These are phyloP conservation scores for Arthrobotrys iridis DNA, from an alignment of 2,329 filamentous ascomycete species.

Conservation along the genomic window DNA sequence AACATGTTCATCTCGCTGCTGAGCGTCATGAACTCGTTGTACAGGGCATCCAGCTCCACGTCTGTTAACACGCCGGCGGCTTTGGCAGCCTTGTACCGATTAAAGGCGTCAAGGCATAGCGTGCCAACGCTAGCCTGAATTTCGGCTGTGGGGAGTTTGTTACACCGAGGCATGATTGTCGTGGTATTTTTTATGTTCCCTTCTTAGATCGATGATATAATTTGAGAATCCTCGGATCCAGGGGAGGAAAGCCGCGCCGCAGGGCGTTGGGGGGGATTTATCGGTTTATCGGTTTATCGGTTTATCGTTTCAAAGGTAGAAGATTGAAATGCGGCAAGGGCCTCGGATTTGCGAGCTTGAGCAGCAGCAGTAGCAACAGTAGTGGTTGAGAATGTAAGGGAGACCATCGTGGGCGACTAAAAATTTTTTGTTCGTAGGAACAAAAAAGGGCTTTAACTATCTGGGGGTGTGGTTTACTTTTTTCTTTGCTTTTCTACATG, in stretches of 20 bases:
- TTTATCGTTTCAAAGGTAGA: not conserved
- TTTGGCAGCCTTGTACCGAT: slow-evolving; percentile 46
- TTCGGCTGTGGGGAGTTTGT: slow-evolving; percentile 41
- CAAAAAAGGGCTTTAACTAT: slow-evolving; percentile 22
- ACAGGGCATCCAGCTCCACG: slow-evolving; percentile 19
- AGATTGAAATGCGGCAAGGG: not conserved
- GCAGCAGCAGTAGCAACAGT: slow-evolving; percentile 9
- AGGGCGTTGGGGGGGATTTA: not conserved
- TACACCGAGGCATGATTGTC: slow-evolving; percentile 46
- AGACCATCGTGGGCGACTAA: slow-evolving; percentile 29
- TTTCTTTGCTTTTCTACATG: slow-evolving; percentile 17
- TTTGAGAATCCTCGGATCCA: no score
- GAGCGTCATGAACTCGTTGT: slow-evolving; percentile 45
- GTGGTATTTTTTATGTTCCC: not conserved
- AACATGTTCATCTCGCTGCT: slow-evolving; percentile 50
- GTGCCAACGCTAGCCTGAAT: slow-evolving; percentile 53
- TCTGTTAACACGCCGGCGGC: slow-evolving; percentile 14
- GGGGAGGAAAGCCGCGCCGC: no score
- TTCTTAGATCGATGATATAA: no score
- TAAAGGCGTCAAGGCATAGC: slow-evolving; percentile 50
- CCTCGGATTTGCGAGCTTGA: no score
- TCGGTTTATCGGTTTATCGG: not conserved
- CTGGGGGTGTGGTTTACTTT: slow-evolving; percentile 14
- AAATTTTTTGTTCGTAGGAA: not conserved
- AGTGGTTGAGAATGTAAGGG: slow-evolving; percentile 12